phyloP scores from a whole-genome alignment of 371 early-diverging fungal genomes.

The Phascolomyces articulosus region DNA sequence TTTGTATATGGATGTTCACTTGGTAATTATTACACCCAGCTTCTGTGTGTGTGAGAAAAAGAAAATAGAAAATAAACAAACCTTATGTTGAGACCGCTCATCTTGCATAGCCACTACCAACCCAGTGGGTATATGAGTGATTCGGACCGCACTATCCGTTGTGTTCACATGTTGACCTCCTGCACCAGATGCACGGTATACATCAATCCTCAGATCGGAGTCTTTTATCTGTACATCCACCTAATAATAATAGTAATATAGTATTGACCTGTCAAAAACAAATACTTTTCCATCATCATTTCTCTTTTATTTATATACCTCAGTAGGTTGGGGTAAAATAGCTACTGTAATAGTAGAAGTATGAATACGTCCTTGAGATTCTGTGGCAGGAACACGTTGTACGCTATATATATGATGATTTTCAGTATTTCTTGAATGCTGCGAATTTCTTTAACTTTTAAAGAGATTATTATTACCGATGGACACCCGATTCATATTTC shows the following conservation, averaged over 20 bases:
- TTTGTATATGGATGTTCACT: not conserved
- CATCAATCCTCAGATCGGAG: conserved; percentile 75
- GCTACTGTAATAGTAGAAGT: conserved; percentile 89
- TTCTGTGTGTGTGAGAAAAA: no score
- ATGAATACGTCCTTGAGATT: conserved; percentile 82
- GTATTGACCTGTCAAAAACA: not conserved
- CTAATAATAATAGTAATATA: conserved; percentile 8
- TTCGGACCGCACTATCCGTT: conserved; percentile 93
- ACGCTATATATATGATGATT: conserved; percentile 42
- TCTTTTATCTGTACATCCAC: conserved; percentile 74
- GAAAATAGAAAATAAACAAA: conserved; percentile 19
- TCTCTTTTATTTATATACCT: conserved; percentile 47
- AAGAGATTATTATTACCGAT: conserved; percentile 38
- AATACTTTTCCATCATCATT: not conserved
- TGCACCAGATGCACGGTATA: conserved; percentile 79
- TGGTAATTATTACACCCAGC: no score
- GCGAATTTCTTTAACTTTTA: not conserved
- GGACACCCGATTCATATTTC: conserved; percentile 85
- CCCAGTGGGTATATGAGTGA: conserved; percentile 93
- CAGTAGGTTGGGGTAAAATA: conserved; percentile 78
- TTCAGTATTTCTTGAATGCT: no score
- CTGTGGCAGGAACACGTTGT: conserved; percentile 85
- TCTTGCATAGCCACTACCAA: conserved; percentile 88
- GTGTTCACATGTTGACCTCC: conserved; percentile 96
- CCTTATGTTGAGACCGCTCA: conserved; percentile 87